Conservation (phyloP, 768 basidiomycete species). For the Lactarius tabidus region DNA sequence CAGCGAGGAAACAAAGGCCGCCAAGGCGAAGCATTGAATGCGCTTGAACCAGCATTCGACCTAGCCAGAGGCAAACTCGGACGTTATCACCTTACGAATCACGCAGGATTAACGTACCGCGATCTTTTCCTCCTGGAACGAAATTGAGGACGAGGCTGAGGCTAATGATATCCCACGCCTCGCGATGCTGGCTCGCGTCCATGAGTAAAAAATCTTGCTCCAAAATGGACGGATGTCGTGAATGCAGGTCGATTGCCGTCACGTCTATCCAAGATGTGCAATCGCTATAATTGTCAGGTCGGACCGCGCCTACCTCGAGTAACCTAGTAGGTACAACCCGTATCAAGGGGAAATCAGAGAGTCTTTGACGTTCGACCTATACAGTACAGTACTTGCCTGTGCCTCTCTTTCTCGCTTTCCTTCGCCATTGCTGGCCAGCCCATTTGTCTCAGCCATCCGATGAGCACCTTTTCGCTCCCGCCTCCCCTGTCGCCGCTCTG, state of each 20-base stretch:
- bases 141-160: conserved; percentile 90
- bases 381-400: conserved; percentile 43
- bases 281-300: conserved; percentile 71
- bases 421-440: conserved; percentile 26
- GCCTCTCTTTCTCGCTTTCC: conserved; percentile 26
- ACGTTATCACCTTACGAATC: not conserved
- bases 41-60: conserved; percentile 65
- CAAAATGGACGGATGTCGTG: conserved; percentile 74
- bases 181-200: conserved; percentile 45
- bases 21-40: conserved; percentile 49
- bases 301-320: conserved; percentile 85
- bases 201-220: conserved; percentile 83
- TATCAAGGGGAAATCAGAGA: not conserved
- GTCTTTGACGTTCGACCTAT: not conserved
- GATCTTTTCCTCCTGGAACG: conserved; percentile 64
- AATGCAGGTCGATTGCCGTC: conserved; percentile 78
- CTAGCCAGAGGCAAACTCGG: conserved; percentile 35
- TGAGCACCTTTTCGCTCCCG: conserved; percentile 77
- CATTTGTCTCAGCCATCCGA: conserved; percentile 68
- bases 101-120: conserved; percentile 50
- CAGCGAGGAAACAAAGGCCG: conserved; percentile 69
- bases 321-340: conserved; percentile 47
- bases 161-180: conserved; percentile 74
- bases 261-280: conserved; percentile 68
- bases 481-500: conserved; percentile 82